Conservation (phyloP, 2,329 filamentous ascomycete genomes). For the Celoporthe dispersa region DNA sequence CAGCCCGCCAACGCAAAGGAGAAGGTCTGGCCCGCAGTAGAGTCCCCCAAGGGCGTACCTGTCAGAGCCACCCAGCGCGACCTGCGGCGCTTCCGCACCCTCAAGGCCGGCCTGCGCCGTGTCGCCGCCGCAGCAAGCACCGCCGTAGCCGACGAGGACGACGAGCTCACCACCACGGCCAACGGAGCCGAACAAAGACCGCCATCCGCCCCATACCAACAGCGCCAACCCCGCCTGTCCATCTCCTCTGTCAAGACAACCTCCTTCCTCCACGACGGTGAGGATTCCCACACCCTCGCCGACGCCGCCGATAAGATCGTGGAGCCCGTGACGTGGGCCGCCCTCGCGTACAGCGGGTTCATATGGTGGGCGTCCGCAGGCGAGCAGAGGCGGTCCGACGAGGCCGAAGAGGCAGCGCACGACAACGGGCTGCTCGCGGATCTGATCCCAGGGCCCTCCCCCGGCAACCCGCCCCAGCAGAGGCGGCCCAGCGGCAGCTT, state of each 20-base stretch:
- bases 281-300: slow-evolving; percentile 45
- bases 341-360: slow-evolving; percentile 79
- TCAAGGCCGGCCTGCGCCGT: slow-evolving; percentile 66
- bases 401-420: slow-evolving; percentile 60
- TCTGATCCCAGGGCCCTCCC: slow-evolving; percentile 43
- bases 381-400: slow-evolving; percentile 67
- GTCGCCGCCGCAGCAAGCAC: slow-evolving; percentile 38
- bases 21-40: slow-evolving; percentile 77
- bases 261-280: slow-evolving; percentile 33
- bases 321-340: slow-evolving; percentile 70
- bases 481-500: slow-evolving; percentile 29
- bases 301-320: slow-evolving; percentile 60
- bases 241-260: slow-evolving; percentile 25
- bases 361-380: slow-evolving; percentile 91
- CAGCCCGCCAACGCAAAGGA: slow-evolving; percentile 61
- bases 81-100: slow-evolving; percentile 74
- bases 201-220: not conserved
- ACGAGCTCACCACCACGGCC: slow-evolving; percentile 6
- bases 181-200: slow-evolving; percentile 25
- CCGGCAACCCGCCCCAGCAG: slow-evolving; percentile 23
- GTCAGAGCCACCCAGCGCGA: slow-evolving; percentile 91
- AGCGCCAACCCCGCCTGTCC: slow-evolving; percentile 25
- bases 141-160: slow-evolving; percentile 28
- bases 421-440: slow-evolving; percentile 62
- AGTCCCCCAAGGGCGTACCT: slow-evolving; percentile 64